phyloP scores from a whole-genome alignment of 495 filamentous ascomycete species.

The Aspergillus cavernicola region DNA sequence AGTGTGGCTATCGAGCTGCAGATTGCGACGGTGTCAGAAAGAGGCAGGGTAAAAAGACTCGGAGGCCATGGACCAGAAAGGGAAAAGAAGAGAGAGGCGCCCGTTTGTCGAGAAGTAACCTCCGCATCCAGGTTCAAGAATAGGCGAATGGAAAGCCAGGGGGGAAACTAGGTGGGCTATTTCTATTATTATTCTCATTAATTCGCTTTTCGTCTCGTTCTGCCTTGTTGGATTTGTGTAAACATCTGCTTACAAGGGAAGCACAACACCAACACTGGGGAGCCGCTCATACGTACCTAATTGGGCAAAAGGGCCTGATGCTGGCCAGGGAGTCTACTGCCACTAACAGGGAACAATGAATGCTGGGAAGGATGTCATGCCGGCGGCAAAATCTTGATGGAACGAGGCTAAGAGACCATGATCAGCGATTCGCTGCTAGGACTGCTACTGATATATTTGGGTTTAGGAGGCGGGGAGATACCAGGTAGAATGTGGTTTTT shows the following conservation, averaged over 20 bases:
- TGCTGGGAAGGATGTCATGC: conserved; percentile 22
- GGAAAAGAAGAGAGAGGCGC: conserved; percentile 14
- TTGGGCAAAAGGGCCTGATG: conserved; percentile 20
- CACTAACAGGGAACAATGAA: conserved; percentile 26
- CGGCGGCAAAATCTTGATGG: conserved; percentile 26
- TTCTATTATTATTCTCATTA: conserved; percentile 10
- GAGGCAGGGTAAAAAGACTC: conserved; percentile 4
- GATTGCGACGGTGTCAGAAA: conserved; percentile 13
- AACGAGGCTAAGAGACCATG: conserved; percentile 6
- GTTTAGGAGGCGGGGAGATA: conserved; percentile 1
- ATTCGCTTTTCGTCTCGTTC: conserved; percentile 4
- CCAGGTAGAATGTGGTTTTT: not conserved
- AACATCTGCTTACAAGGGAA: conserved; percentile 5
- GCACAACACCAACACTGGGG: conserved; percentile 8
- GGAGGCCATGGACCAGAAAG: conserved; percentile 6
- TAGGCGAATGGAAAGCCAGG: conserved; percentile 9
- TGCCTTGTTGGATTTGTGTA: not conserved
- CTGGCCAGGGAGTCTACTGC: conserved; percentile 19
- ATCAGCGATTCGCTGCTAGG: conserved; percentile 15
- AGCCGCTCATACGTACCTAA: conserved; percentile 18
- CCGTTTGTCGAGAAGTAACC: conserved; percentile 20
- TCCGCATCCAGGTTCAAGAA: conserved; percentile 11
- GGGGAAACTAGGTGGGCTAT: conserved; percentile 12
- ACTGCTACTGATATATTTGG: conserved; percentile 9
- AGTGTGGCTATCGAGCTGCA: conserved; percentile 14